A percentile compares a stretch with the other conserved stretches of the same genome.
Conservation (phyloP, 176 grass and related monocot genomes). For the Hyparrhenia diplandra region DNA sequence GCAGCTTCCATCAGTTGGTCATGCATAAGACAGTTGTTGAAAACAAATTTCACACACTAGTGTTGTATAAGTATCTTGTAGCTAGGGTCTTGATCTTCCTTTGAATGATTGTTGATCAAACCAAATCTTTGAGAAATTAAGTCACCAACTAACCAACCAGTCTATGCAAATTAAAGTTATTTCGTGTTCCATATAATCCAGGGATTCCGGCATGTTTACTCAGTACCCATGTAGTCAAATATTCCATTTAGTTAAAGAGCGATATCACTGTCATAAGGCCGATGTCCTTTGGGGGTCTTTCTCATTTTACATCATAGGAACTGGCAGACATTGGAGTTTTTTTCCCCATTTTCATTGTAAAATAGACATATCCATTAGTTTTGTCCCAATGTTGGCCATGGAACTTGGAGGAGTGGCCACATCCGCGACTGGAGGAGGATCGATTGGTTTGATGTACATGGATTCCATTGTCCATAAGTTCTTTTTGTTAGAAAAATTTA, state of each 20-base stretch:
- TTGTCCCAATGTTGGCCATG: too few species aligned
- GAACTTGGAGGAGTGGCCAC: too few species aligned
- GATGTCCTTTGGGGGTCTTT: too few species aligned
- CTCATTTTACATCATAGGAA: too few species aligned
- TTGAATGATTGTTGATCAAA: constrained; percentile 11
- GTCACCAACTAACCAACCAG: not conserved
- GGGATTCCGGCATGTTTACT: not conserved
- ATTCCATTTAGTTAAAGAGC: not conserved
- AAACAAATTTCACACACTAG: not conserved
- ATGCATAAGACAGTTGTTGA: not conserved
- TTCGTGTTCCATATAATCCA: not conserved
- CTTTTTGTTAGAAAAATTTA: too few species aligned
- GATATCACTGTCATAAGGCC: too few species aligned
- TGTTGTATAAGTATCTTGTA: not conserved
- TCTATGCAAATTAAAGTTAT: not conserved
- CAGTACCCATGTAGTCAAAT: not conserved
- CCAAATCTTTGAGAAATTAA: constrained; percentile 27
- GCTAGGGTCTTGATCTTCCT: not conserved
- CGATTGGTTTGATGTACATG: too few species aligned
- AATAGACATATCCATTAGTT: too few species aligned
- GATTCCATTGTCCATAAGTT: too few species aligned
- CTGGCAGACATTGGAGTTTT: too few species aligned
- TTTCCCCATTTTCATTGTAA: too few species aligned
- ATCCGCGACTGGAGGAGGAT: too few species aligned
- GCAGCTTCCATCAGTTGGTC: constrained; percentile 15